Conservation (phyloP, 441 rosid species). For the Adansonia madagascariensis region DNA sequence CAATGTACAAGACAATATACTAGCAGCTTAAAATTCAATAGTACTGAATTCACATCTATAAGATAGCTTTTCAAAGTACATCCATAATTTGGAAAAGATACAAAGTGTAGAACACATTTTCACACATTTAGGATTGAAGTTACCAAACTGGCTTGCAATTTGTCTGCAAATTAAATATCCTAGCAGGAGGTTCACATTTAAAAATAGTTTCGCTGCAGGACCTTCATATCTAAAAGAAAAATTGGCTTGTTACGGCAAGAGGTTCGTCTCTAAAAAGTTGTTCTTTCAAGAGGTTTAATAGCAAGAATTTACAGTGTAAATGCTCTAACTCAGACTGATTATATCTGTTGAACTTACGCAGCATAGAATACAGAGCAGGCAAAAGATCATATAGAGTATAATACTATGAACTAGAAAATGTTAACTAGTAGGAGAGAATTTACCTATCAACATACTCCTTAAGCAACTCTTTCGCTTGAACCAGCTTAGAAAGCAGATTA, state of each 20-base stretch:
- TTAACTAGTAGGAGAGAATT: background rate
- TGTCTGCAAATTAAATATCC: background rate
- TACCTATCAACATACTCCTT: constrained; percentile 94
- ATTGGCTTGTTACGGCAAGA: background rate
- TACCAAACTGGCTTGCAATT: background rate
- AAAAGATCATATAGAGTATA: background rate
- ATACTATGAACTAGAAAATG: background rate
- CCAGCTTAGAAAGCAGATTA: constrained; percentile 84
- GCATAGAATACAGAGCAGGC: background rate
- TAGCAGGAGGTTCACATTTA: background rate
- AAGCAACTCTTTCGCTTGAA: constrained; percentile 91
- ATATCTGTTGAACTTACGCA: background rate
- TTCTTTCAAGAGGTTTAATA: background rate
- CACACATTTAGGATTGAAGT: no score
- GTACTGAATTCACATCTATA: no score
- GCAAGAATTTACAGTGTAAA: background rate
- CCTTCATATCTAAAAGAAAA: background rate
- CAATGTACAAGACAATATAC: no score
- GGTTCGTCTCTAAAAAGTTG: background rate
- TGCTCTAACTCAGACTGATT: background rate
- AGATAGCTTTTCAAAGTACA: no score
- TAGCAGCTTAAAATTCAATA: no score
- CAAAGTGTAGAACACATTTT: no score
- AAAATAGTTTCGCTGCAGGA: background rate
- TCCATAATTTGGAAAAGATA: no score